Conservation (phyloP, 2,329 filamentous ascomycete genomes). For the Claviceps sp. region DNA sequence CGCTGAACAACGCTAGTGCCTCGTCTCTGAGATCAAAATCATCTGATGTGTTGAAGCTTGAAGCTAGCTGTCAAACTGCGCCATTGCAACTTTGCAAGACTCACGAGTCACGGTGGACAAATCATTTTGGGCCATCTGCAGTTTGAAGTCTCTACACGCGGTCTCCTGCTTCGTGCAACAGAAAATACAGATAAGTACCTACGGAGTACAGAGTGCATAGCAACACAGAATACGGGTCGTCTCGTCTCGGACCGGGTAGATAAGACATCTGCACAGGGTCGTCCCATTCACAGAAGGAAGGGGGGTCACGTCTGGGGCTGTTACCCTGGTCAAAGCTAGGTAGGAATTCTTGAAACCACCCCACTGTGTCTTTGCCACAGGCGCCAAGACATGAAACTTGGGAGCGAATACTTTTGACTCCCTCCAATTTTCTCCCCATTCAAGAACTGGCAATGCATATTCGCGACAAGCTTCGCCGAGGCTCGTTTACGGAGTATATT, state of each 20-base stretch:
- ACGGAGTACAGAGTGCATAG: too few relatives aligned
- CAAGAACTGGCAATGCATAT: background rate
- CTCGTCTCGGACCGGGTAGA: background rate
- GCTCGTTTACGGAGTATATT: background rate
- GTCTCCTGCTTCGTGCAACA: too few relatives aligned
- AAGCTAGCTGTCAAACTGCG: too few relatives aligned
- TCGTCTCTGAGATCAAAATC: too few relatives aligned
- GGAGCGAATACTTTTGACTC: background rate
- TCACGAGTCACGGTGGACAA: too few relatives aligned
- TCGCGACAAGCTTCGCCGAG: background rate
- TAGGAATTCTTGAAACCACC: constrained; percentile 3
- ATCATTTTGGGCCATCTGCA: too few relatives aligned
- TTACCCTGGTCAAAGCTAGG: constrained; percentile 1
- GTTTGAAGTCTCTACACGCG: too few relatives aligned
- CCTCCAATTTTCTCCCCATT: background rate
- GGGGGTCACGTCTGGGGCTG: background rate
- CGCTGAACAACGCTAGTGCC: too few relatives aligned
- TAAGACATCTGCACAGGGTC: constrained; percentile 3
- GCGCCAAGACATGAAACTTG: background rate
- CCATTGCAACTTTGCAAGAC: too few relatives aligned
- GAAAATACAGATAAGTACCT: too few relatives aligned
- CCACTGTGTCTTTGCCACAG: background rate
- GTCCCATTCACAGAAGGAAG: background rate
- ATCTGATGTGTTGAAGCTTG: too few relatives aligned
- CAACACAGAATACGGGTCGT: background rate